Evolutionary conservation across 768 basidiomycete species (phyloP).

Genomic region (Porphyrellus cyaneotinctus): DNA sequence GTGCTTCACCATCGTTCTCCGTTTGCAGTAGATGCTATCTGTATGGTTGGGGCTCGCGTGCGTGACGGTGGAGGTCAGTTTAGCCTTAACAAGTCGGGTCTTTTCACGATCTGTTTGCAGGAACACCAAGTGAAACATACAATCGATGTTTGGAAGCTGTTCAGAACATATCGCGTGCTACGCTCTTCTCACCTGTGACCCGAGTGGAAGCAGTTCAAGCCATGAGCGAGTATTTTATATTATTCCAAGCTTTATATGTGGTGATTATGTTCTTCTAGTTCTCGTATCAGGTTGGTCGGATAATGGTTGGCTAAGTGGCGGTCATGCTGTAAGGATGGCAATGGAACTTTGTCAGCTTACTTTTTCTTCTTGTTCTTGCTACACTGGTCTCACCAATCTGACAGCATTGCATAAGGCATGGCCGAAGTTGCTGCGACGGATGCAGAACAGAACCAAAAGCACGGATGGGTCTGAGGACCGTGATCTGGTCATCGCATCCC

Average conservation of each 20-base stretch:
- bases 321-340: slow-evolving; percentile 96
- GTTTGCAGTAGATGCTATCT: slow-evolving; percentile 89
- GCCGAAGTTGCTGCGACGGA: slow-evolving; percentile 73
- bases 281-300: slow-evolving; percentile 93
- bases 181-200: slow-evolving; percentile 81
- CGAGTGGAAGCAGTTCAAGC: slow-evolving; percentile 88
- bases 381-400: slow-evolving; percentile 7
- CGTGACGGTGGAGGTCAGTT: slow-evolving; percentile 82
- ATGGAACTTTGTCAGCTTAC: slow-evolving; percentile 76
- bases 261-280: slow-evolving; percentile 41
- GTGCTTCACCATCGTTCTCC: slow-evolving; percentile 85
- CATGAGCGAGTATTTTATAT: slow-evolving; percentile 63
- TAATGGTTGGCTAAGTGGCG: slow-evolving; percentile 92
- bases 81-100: not conserved
- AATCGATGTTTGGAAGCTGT: slow-evolving; percentile 77
- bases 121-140: slow-evolving; percentile 70
- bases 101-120: slow-evolving; percentile 35
- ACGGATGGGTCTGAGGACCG: slow-evolving; percentile 59
- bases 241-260: not conserved
- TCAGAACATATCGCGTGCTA: slow-evolving; percentile 77
- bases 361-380: not conserved
- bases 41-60: slow-evolving; percentile 89
- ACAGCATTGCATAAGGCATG: slow-evolving; percentile 89
- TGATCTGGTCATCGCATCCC: slow-evolving; percentile 73
- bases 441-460: slow-evolving; percentile 57